Evolutionary conservation across 495 filamentous ascomycete genomes (phyloP), one percentile per base, ranked within the genome.

Genomic region (Penicillium fimorum): DNA sequence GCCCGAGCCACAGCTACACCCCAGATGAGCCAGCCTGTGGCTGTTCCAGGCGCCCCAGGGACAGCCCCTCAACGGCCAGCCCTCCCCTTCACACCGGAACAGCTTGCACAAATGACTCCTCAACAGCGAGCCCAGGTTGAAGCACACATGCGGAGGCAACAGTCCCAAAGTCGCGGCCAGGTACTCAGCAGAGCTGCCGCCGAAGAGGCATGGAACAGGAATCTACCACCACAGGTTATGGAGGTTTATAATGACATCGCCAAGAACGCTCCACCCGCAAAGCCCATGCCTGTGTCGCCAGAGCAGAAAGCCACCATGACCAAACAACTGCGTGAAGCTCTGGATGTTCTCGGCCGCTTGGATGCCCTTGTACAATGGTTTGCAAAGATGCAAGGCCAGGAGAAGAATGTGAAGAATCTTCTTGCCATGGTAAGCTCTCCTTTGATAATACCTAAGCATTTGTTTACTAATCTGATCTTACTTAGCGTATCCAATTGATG

Each of bases 401-500:
- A 80, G 47, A 71, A 71, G 32, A 72, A 65, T 22, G 53, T 77
- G 10, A 75, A 67, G 43, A 76, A 70, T 40, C 63, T 82, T 15
- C 66, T 78, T 45, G 71, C 66, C 6, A 76, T 77, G 70, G 75
- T 78, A 67, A 47, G 75, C 64, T 35, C 40, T 45, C 20, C 4
- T 17, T 24, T 7, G 27, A 33, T 52, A 17, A 17, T 24, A 42
- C 22, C 22, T 13, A 35, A 12, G 17, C 11, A 5, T 47, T 40
- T 38, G 15, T 30, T 58, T 43, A 60, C 72, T 74, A 57, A 74
- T 50, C 53, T 7, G 42, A 37, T 59, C 12, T 68, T 5, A 25
- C 10, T 13, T 25, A 86, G 84, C 80, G 84, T 22, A 67, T 79
- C 15, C 75, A 81, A 61, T 62, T 90, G 35, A 70, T 76, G 54